Evolutionary conservation across 768 basidiomycete genomes (phyloP).

Genomic region (Lactarius sanguifluus): DNA sequence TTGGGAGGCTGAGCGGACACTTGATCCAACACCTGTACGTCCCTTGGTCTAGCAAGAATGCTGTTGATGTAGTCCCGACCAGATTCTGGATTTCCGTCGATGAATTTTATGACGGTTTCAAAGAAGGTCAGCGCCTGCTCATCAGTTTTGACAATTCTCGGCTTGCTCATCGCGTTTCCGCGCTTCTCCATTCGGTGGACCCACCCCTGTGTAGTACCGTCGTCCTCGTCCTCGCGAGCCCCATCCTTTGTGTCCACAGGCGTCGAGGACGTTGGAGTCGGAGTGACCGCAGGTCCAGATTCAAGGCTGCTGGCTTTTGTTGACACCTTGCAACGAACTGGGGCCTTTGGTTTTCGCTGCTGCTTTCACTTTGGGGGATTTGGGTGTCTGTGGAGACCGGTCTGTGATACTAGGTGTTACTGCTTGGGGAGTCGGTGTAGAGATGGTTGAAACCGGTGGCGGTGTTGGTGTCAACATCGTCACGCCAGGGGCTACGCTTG

Average conservation of each 20-base stretch:
- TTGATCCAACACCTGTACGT: too few relatives aligned
- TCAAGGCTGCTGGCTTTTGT: constrained; percentile 30
- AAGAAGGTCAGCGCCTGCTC: constrained; percentile 65
- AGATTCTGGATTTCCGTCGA: constrained; percentile 47
- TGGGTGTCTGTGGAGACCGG: constrained; percentile 41
- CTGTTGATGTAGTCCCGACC: constrained; percentile 12
- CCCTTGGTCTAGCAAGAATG: too few relatives aligned
- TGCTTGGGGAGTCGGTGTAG: constrained; percentile 26
- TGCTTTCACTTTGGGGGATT: constrained; percentile 65
- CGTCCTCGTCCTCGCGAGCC: constrained; percentile 51
- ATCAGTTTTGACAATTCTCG: constrained; percentile 52
- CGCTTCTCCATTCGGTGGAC: constrained; percentile 46
- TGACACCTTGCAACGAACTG: constrained; percentile 37
- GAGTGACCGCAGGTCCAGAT: constrained; percentile 4
- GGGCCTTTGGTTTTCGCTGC: constrained; percentile 46
- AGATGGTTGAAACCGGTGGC: constrained; percentile 10
- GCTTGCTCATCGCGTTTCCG: constrained; percentile 35
- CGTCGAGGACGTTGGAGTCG: constrained; percentile 23
- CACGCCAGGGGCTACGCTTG: constrained; percentile 10
- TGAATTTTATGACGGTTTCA: constrained; percentile 60
- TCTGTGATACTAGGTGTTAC: constrained; percentile 25
- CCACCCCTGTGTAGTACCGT: constrained; percentile 27
- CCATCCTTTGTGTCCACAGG: constrained; percentile 39
- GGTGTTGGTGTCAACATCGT: constrained; percentile 22
- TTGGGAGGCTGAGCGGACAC: too few relatives aligned